Evolutionary conservation across 2,329 filamentous ascomycete genomes (phyloP).

Genomic region (Colletotrichum sp.): DNA sequence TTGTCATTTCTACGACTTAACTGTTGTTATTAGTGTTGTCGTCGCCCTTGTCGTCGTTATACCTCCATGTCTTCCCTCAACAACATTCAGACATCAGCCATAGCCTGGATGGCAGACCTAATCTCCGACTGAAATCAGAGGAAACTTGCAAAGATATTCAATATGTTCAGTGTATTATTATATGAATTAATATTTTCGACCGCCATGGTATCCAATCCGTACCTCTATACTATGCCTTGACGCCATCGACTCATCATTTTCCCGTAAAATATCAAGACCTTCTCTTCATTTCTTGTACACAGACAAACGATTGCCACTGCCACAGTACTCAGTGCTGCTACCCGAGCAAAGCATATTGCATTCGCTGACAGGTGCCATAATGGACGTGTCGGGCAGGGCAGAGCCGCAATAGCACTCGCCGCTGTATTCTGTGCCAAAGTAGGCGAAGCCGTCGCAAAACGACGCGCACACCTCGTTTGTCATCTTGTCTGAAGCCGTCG

Average conservation of each 20-base stretch:
- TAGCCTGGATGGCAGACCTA: fast-evolving
- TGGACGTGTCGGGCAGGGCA: conserved; percentile 30
- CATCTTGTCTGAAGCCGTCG: conserved; percentile 31
- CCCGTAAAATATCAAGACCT: background rate
- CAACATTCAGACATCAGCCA: background rate
- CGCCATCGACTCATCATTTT: background rate
- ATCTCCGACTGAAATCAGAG: background rate
- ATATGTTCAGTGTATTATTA: background rate
- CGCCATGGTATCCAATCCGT: background rate
- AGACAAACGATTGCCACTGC: conserved; percentile 41
- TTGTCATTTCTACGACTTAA: no score
- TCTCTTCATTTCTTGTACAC: conserved; percentile 33
- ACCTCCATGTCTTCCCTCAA: background rate
- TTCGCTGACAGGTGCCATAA: conserved; percentile 33
- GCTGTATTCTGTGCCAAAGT: conserved; percentile 44
- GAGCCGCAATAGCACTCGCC: conserved; percentile 42
- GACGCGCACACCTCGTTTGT: conserved; percentile 36
- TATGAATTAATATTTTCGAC: background rate
- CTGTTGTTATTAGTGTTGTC: no score
- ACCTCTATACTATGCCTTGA: background rate
- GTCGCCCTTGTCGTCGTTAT: no score
- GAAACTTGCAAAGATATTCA: background rate
- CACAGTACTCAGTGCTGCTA: conserved; percentile 41
- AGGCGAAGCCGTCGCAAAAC: conserved; percentile 34
- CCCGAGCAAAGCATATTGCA: conserved; percentile 48